Evolutionary conservation across 495 filamentous ascomycete genomes (phyloP), one percentile per base, ranked within the genome.

Genomic region (Chlorociboria aeruginascens): DNA sequence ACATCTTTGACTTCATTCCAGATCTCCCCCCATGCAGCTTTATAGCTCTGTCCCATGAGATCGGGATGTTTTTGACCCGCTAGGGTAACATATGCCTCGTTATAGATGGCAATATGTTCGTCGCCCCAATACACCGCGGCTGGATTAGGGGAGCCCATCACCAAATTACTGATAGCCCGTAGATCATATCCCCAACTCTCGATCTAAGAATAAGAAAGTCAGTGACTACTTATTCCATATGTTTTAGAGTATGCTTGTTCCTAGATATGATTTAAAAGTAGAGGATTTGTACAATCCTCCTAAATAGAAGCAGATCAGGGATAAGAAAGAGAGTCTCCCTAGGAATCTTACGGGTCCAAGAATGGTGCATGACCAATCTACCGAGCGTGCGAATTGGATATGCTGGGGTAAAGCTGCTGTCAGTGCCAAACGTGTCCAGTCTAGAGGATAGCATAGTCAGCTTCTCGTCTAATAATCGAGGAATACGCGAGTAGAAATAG

Each of bases 71-170:
- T 85, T 50, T 79, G 65, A 10, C 82, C 81, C 1, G 82, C 82
- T 9, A 86, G 60, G 6, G 73, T 50, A 29, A 82, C 73, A 59
- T 85, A 85, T 10, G 81, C 79, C 53, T 85, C 79, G 54, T 86
- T 86, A 60, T 86, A 86, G 33, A 86, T 79, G 13, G 79, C 74
- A 16, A 78, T 70, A 32, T 75, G 66, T 32, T 83, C 77, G 8
- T 66, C 59, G 6, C 81, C 81, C 81, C 81, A 86, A 61, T 84
- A 85, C 68, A 86, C 76, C 0, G 81, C 81, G 6, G 77, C 77
- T 11, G 81, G 81, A 63, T 85, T 78, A 30, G 82, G 82, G 47
- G 73, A 78, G 1, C 77, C 80, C 81, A 86, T 83, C 46, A 86
- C 77, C 32, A 83, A 55, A 51, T 74, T 78, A 13, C 76, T 77